A percentile compares a stretch with the other conserved stretches of the same genome.
These are phyloP conservation scores for Elsinoe fawcettii DNA, from an alignment of 2,329 filamentous ascomycete genomes.

Conservation along the genomic window DNA sequence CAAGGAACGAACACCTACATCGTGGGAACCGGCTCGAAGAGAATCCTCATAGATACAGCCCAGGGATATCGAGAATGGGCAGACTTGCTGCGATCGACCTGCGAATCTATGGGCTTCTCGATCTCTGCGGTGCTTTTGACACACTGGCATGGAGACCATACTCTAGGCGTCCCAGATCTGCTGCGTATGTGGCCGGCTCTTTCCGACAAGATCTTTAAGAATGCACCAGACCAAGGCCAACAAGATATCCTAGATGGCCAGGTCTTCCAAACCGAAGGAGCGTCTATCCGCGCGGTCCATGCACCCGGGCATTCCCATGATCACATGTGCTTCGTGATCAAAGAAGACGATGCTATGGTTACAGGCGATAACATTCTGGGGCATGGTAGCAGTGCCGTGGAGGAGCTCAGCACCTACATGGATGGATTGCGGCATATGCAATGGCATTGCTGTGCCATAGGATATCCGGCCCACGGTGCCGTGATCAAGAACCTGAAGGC, in stretches of 20 bases:
- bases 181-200: constrained; percentile 28
- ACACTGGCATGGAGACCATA: constrained; percentile 41
- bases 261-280: constrained; percentile 33
- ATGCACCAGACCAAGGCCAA: constrained; percentile 23
- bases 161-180: constrained; percentile 36
- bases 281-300: constrained; percentile 33
- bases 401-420: constrained; percentile 36
- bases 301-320: constrained; percentile 29
- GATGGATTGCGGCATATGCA: constrained; percentile 30
- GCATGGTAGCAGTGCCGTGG: constrained; percentile 34
- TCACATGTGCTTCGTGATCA: constrained; percentile 31
- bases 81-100: constrained; percentile 28
- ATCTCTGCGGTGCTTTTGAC: constrained; percentile 39
- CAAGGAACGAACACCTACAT: constrained; percentile 39
- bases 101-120: constrained; percentile 25
- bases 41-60: constrained; percentile 34
- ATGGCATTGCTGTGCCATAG: constrained; percentile 30
- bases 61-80: constrained; percentile 31
- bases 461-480: constrained; percentile 42
- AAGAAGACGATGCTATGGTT: constrained; percentile 33
- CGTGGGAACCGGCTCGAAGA: constrained; percentile 30
- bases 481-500: constrained; percentile 32
- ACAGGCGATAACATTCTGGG: constrained; percentile 34
- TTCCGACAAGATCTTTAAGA: constrained; percentile 31
- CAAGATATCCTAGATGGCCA: constrained; percentile 33